Evolutionary conservation across 148 eudicot genomes (phyloP), one percentile per base, ranked within the genome.

Genomic region (Cornus suecica): DNA sequence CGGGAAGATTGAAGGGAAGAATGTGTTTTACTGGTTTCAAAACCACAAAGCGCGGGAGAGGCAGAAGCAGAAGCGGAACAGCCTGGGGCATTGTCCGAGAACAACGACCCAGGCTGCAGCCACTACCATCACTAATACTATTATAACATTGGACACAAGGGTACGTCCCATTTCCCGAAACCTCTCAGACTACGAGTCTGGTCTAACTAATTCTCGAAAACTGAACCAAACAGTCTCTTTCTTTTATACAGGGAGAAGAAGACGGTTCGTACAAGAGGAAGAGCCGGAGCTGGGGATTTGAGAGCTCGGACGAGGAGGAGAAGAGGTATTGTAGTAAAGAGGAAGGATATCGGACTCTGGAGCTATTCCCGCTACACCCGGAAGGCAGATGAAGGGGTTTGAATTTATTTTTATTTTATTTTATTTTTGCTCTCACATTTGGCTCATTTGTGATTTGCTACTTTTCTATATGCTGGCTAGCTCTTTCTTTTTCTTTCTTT

Each of bases 31-130:
- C 74, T 94, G 98, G 98, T 94, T 94, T 65, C 98, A 94, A 67
- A 94, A 94, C 66, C 98, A 94, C 66, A 94, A 94, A 75, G 98
- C 98, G n/a, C 87, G 98, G 18, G 97, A 92, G 76, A 86, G 98
- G 42, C 98, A 94, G 75, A 94, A 89, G 87, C 92, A 86, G 69
- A 94, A 94, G 79, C 97, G 97, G 63, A 85, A 74, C 68, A 80
- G 74, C 64, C 88, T 86, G 23, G 90, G 88, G 80, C 80, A 74
- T 56, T 74, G 77, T 58, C 76, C 86, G 4, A 79, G 82, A 28
- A 56, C 82, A 6, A 79, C 80, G 27, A 56, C 82, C 52, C 48
- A 76, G 23, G 30, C 84, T 37, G 42, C 42, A 0, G 6, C 86
- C 76, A 65, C 77, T 62, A 25, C 82, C 73, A 51, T 31, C 56